Evolutionary conservation across 345 rosid genomes (phyloP).

Genomic region (Mercurialis annua): DNA sequence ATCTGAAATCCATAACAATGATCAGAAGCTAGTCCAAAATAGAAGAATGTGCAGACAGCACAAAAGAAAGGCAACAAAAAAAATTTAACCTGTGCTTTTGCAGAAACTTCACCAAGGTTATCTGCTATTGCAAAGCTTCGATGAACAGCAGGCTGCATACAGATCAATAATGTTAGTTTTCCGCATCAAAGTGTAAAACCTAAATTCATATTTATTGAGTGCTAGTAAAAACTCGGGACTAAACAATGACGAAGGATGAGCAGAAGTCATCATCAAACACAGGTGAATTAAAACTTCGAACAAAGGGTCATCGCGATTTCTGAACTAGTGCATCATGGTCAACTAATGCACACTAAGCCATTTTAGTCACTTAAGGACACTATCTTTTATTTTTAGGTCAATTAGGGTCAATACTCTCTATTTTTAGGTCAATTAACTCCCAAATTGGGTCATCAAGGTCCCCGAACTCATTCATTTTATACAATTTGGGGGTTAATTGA

Average conservation of each 20-base stretch:
- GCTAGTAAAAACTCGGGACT: background rate
- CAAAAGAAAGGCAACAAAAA: constrained; percentile 7
- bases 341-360: no score
- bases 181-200: background rate
- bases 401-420: no score
- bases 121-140: constrained; percentile 90
- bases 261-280: background rate
- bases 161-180: constrained; percentile 1
- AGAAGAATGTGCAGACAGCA: background rate
- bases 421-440: no score
- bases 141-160: constrained; percentile 67
- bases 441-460: no score
- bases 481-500: no score
- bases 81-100: constrained; percentile 70
- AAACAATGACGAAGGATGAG: background rate
- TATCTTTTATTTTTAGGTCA: no score
- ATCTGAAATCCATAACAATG: constrained; percentile 41
- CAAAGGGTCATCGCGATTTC: no score
- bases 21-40: constrained; percentile 13
- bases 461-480: no score
- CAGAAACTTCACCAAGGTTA: constrained; percentile 94
- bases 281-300: no score
- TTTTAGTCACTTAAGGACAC: no score
- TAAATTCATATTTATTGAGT: background rate
- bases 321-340: no score